Percentiles rank a stretch among this genome's conserved stretches.
These are phyloP conservation scores for grape (Vitis vinifera) DNA, from an alignment of 164 flowering plant genomes.

Conservation along the genomic window ASM3070453v1 NC_081814.1:8345501-8346000, in stretches of 20 bases:
- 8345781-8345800: neutral
- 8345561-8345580: conserved; percentile 98
- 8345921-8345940: conserved; percentile 93
- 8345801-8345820: too few relatives aligned
- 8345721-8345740: conserved; percentile 88
- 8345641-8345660: conserved; percentile 86
- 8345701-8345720: conserved; percentile 78
- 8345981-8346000: conserved; percentile 89
- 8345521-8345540: neutral
- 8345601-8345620: conserved; percentile 88
- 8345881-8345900: too few relatives aligned
- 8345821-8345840: too few relatives aligned
- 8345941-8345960: conserved; percentile 88
- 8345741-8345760: conserved; percentile 91
- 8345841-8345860: too few relatives aligned
- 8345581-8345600: conserved; percentile 94
- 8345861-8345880: too few relatives aligned
- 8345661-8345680: conserved; percentile 94
- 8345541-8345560: conserved; percentile 36
- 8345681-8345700: conserved; percentile 73
- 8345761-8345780: neutral
- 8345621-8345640: conserved; percentile 78
- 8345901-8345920: too few relatives aligned
- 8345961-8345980: conserved; percentile 99
- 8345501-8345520: neutral